A percentile compares a stretch with the other conserved stretches of the same genome.
Conservation (phyloP, 2,329 filamentous ascomycete species). For the Corniculantispora saksenae region DNA sequence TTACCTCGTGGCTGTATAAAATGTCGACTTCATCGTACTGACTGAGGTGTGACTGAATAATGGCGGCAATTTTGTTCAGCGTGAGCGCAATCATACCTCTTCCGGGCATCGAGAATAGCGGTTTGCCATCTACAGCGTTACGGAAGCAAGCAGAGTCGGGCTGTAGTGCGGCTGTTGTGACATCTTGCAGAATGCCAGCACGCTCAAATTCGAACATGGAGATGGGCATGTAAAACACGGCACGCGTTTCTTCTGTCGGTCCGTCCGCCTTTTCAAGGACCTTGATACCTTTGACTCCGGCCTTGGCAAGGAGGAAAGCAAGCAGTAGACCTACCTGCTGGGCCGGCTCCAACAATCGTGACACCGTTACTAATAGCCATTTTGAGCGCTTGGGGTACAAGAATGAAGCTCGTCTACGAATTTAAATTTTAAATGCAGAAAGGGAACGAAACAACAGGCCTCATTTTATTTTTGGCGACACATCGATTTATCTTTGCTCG, state of each 20-base stretch:
- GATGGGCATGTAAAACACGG: neutral
- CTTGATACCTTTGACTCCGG: conserved; percentile 26
- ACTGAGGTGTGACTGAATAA: conserved; percentile 42
- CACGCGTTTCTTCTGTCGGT: neutral
- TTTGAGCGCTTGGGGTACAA: neutral
- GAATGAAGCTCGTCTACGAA: neutral
- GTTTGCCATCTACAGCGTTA: neutral
- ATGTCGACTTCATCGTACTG: conserved; percentile 36
- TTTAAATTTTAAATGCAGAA: neutral
- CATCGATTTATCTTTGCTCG: neutral
- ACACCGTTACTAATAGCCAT: conserved; percentile 2
- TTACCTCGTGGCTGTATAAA: conserved; percentile 41
- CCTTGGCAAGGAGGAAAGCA: conserved; percentile 26
- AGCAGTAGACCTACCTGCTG: conserved; percentile 26
- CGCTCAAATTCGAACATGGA: neutral
- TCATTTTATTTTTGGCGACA: neutral
- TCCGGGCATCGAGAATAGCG: neutral
- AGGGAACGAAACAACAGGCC: neutral
- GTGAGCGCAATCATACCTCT: conserved; percentile 43
- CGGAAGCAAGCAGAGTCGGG: neutral
- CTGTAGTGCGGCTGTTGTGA: conserved; percentile 10
- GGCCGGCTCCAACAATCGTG: conserved; percentile 27
- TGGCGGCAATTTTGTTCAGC: conserved; percentile 41
- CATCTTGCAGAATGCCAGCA: conserved; percentile 31
- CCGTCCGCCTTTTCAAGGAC: conserved; percentile 27